Evolutionary conservation across 768 basidiomycete genomes (phyloP), one percentile per base, ranked within the genome.

Genomic region (Suillus tomentosus): DNA sequence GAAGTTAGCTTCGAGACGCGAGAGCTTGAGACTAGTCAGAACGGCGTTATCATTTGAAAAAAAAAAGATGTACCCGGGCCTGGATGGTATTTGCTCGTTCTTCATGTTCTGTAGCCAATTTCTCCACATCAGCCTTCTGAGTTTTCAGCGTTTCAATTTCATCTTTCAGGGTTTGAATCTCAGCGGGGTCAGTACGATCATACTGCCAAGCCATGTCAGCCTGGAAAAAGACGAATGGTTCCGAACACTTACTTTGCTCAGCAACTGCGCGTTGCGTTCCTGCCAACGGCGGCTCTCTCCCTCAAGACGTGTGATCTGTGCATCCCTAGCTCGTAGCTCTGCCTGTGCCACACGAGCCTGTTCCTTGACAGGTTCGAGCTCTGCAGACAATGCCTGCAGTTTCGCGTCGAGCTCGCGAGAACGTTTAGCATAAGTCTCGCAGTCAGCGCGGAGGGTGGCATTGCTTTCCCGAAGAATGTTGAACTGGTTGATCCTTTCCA

Each of bases 401-500:
- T 88, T 87, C 51, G 71, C 70, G 50, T 92, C 90, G 40, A 95
- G 79, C 47, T 89, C 87, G 47, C 83, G 81, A 27, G 87, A 82
- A 50, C 87, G 88, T 74, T 88, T 91, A 31, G 83, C 74, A 66
- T 91, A 82, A n/a, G 79, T 81, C 65, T 93, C 91, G 67, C 83
- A 86, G 62, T 95, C 92, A 39, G 88, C 81, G 63, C 94, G 87
- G 1, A 96, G 81, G 2, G 91, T 94, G 0, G 89, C 87, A 71
- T 96, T 96, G 78, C 92, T 94, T 76, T 96, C 94, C 43, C 93
- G 86, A 3, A 95, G 70, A 61, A 96, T 84, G 62, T 92, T 94
- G 65, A 94, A 82, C 67, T 95, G 91, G 66, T 93, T 91, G 75
- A 95, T 94, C 66, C 90, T 84, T 74, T 94, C 92, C 57, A 95